A percentile compares a stretch with the other conserved stretches of the same genome.
Evolutionary conservation across 73 alveolate species (phyloP).

Genomic region (Loxodes magnus): DNA sequence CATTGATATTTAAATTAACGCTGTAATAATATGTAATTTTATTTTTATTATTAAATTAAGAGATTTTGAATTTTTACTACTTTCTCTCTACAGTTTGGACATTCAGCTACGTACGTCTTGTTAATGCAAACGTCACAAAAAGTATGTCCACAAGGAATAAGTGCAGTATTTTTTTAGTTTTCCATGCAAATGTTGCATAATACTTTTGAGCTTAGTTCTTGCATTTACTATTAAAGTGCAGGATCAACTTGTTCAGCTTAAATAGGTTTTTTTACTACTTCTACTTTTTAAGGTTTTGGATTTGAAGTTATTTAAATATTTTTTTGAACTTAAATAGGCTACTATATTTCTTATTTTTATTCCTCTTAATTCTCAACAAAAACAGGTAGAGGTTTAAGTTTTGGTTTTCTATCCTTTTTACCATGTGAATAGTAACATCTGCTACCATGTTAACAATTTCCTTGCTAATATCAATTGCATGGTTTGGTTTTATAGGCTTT

Average conservation of each 20-base stretch:
- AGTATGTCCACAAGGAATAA: constrained; percentile 12
- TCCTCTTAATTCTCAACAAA: too few relatives aligned
- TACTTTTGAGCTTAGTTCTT: constrained; percentile 2
- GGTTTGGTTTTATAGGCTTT: constrained; percentile 3
- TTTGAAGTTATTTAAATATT: too few relatives aligned
- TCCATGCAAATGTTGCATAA: constrained; percentile 9
- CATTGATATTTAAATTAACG: too few relatives aligned
- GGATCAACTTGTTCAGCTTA: background rate
- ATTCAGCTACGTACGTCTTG: constrained; percentile 5
- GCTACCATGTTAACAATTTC: constrained; percentile 8
- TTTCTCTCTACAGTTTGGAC: constrained; percentile 16
- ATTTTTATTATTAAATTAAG: too few relatives aligned
- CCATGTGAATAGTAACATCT: constrained; percentile 9
- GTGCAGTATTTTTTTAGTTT: constrained; percentile 6
- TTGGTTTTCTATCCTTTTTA: constrained; percentile 3
- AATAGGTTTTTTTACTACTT: background rate
- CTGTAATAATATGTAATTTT: too few relatives aligned
- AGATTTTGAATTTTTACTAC: too few relatives aligned
- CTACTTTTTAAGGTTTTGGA: background rate
- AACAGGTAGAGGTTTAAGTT: constrained; percentile 1
- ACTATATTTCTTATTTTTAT: too few relatives aligned
- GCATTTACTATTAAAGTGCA: constrained; percentile 10
- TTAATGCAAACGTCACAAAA: background rate
- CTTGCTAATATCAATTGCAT: constrained; percentile 1
- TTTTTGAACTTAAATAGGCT: too few relatives aligned